Conservation (phyloP, 2,329 filamentous ascomycete species). For the Aspergillus tanneri region DNA sequence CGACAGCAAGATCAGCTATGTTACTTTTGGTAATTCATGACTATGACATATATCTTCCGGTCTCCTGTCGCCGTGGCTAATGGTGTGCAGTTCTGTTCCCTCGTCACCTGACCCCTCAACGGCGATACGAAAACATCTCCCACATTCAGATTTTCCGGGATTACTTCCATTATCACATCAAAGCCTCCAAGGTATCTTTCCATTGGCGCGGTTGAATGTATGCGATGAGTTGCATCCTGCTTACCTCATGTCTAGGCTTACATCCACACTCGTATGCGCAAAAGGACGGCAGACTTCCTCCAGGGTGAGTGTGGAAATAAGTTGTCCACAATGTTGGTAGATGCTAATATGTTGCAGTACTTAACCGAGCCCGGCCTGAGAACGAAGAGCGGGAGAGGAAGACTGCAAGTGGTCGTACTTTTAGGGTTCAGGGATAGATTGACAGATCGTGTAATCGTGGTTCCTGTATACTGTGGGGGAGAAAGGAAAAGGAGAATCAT, state of each 20-base stretch:
- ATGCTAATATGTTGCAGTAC: constrained; percentile 60
- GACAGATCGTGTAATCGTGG: constrained; percentile 16
- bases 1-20: constrained; percentile 88
- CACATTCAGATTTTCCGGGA: constrained; percentile 99
- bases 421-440: constrained; percentile 61
- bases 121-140: constrained; percentile 92
- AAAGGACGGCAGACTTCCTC: constrained; percentile 95
- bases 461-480: constrained; percentile 27
- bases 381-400: constrained; percentile 97
- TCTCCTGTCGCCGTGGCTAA: constrained; percentile 16
- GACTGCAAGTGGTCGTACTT: constrained; percentile 93
- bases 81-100: constrained; percentile 76
- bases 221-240: constrained; percentile 12
- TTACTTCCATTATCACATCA: constrained; percentile 99
- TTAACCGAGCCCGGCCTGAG: constrained; percentile 91
- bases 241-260: constrained; percentile 63
- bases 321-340: neutral
- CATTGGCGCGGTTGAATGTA: neutral
- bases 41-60: neutral
- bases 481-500: constrained; percentile 16
- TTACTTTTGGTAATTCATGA: constrained; percentile 78
- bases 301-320: constrained; percentile 64
- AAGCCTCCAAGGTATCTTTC: constrained; percentile 78
- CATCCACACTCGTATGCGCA: constrained; percentile 97
- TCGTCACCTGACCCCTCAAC: constrained; percentile 84